Percentiles rank a stretch among this genome's conserved stretches.
These are phyloP conservation scores for Kodamaea jinghongensis DNA, from an alignment of 805 yeast species.

Conservation along the genomic window DNA sequence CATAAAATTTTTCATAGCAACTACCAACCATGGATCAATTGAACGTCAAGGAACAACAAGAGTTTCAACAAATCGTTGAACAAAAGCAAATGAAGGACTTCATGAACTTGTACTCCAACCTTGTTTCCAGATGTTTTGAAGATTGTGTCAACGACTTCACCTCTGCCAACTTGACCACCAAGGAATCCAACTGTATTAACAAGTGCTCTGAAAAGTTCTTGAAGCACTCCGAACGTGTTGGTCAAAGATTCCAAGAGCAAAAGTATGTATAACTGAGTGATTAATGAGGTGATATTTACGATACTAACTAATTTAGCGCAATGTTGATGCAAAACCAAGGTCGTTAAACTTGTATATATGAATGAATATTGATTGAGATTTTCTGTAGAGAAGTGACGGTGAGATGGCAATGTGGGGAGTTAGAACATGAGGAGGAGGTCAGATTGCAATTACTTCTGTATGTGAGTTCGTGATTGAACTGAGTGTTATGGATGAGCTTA, in stretches of 20 bases:
- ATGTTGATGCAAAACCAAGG: slow-evolving; percentile 62
- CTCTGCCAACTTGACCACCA: slow-evolving; percentile 77
- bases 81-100: slow-evolving; percentile 98
- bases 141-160: slow-evolving; percentile 99
- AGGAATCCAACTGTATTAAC: slow-evolving; percentile 82
- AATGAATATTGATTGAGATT: not conserved
- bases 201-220: slow-evolving; percentile 96
- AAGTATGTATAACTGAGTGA: slow-evolving; percentile 44
- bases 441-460: too few species aligned
- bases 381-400: not conserved
- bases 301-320: slow-evolving; percentile 43
- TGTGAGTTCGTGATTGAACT: too few species aligned
- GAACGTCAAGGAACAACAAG: slow-evolving; percentile 94
- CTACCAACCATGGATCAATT: slow-evolving; percentile 77
- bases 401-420: too few species aligned
- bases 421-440: too few species aligned
- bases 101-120: slow-evolving; percentile 92
- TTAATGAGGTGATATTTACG: not conserved
- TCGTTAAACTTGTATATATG: slow-evolving; percentile 10
- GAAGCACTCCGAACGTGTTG: slow-evolving; percentile 97
- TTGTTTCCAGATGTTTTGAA: slow-evolving; percentile 94
- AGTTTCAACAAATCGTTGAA: slow-evolving; percentile 92
- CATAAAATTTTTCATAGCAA: slow-evolving; percentile 3
- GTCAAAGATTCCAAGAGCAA: slow-evolving; percentile 98
- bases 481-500: too few species aligned